phyloP scores from a whole-genome alignment of 305 asterid species.

The Rubia balearica region DNA sequence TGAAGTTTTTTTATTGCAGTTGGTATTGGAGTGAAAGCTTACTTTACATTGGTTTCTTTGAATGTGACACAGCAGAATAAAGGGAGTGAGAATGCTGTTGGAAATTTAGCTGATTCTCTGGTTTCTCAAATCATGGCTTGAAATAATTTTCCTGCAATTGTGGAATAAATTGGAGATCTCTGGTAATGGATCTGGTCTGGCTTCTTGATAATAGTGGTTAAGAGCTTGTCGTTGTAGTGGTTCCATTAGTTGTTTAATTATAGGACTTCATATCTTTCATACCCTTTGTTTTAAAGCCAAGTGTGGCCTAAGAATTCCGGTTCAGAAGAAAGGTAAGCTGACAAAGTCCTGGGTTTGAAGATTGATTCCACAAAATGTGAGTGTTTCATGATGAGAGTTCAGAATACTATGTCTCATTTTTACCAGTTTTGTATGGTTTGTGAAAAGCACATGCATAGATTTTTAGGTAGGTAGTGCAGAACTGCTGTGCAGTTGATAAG shows the following conservation, averaged over 20 bases:
- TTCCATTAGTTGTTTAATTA: neutral
- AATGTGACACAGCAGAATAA: neutral
- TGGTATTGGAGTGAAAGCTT: neutral
- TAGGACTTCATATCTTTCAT: neutral
- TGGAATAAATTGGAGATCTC: neutral
- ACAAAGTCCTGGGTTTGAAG: neutral
- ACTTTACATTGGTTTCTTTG: neutral
- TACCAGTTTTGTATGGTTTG: neutral
- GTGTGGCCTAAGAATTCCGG: neutral
- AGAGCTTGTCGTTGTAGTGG: neutral
- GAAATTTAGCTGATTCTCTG: neutral
- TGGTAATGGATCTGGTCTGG: neutral
- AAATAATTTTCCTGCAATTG: neutral
- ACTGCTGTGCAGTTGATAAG: neutral
- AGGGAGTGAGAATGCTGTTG: neutral
- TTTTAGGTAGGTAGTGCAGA: neutral
- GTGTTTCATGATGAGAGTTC: constrained; percentile 2
- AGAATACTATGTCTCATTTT: neutral
- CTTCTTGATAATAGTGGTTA: neutral
- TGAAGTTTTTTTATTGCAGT: neutral
- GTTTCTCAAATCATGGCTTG: neutral
- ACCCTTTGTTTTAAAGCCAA: neutral
- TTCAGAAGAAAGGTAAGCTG: neutral
- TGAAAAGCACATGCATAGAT: neutral
- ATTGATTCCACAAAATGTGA: neutral